These are phyloP conservation scores for Dipodascus albidus DNA, from an alignment of 805 yeast genomes.

Conservation along the genomic window DNA sequence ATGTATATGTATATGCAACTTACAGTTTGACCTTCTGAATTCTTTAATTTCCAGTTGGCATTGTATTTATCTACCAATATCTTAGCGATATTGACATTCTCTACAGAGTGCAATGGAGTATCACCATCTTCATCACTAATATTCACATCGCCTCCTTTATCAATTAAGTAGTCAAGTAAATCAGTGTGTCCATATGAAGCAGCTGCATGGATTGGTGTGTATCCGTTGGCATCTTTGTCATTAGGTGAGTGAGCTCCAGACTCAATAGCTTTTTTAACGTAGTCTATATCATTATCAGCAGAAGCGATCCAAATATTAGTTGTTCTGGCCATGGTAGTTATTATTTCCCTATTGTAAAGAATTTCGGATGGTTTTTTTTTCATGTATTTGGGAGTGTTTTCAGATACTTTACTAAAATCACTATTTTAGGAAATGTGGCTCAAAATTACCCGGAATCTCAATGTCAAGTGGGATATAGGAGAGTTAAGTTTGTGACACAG, in stretches of 20 bases:
- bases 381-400: background rate
- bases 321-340: background rate
- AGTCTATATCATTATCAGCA: constrained; percentile 59
- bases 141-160: constrained; percentile 67
- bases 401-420: background rate
- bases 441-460: background rate
- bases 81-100: constrained; percentile 54
- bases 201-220: constrained; percentile 96
- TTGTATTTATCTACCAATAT: constrained; percentile 51
- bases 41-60: constrained; percentile 54
- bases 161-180: constrained; percentile 45
- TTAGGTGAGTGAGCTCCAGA: constrained; percentile 49
- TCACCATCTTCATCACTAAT: constrained; percentile 84
- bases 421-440: background rate
- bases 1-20: background rate
- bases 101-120: constrained; percentile 88
- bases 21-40: constrained; percentile 60
- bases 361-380: background rate
- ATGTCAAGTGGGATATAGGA: no score
- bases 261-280: constrained; percentile 46
- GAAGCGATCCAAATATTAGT: constrained; percentile 91
- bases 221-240: constrained; percentile 82
- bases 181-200: constrained; percentile 82
- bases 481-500: no score
- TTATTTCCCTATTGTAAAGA: background rate